Conservation (phyloP, 164 flowering plant species). For the Warburgia ugandensis region DNA sequence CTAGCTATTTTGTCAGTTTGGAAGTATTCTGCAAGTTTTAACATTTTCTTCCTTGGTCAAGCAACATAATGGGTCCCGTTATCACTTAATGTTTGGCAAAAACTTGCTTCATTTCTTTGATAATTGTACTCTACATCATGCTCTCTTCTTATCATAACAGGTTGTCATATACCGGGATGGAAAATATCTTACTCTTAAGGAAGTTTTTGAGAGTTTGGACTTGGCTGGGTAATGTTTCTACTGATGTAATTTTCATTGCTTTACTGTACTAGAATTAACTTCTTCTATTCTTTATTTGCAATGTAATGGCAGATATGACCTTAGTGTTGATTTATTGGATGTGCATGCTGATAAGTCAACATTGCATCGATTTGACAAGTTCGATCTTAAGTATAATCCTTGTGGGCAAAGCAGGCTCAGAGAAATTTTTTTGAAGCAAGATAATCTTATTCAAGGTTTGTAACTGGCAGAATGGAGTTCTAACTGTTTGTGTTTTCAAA, state of each 20-base stretch:
- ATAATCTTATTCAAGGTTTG: slow-evolving; percentile 98
- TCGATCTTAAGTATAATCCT: slow-evolving; percentile 98
- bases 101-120: no score
- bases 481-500: background rate
- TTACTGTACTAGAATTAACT: background rate
- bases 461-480: no score
- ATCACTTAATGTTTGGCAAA: no score
- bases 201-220: slow-evolving; percentile 97
- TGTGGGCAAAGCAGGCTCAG: slow-evolving; percentile 99
- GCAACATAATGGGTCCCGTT: no score
- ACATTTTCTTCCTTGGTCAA: no score
- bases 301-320: slow-evolving; percentile 63
- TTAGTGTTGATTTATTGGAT: slow-evolving; percentile 95
- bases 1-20: no score
- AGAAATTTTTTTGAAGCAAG: slow-evolving; percentile 96
- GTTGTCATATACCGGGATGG: slow-evolving; percentile 98
- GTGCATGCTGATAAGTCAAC: slow-evolving; percentile 99
- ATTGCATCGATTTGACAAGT: slow-evolving; percentile 99
- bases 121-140: background rate
- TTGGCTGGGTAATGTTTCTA: slow-evolving; percentile 89
- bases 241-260: background rate
- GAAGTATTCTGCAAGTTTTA: no score
- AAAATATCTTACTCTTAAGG: slow-evolving; percentile 82
- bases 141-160: no score
- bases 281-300: background rate